phyloP scores from a whole-genome alignment of 176 grass and related monocot genomes.

The Panicum miliaceum region DNA sequence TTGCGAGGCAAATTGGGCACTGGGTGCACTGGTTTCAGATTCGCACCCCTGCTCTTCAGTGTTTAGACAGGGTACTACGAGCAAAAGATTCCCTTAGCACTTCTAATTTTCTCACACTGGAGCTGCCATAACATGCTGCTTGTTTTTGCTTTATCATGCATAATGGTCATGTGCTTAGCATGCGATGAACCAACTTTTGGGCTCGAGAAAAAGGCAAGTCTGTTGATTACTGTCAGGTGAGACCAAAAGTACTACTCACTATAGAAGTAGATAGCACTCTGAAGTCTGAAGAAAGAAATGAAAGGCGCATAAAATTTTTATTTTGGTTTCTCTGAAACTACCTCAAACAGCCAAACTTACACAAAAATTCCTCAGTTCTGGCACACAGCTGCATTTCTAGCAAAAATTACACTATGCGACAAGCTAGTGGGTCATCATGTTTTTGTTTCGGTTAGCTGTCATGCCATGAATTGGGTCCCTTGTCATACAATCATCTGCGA shows the following conservation, averaged over 20 bases:
- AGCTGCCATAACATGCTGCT: too few relatives aligned
- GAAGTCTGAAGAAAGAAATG: background rate
- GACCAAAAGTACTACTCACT: background rate
- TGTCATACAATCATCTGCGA: background rate
- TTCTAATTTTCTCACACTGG: too few relatives aligned
- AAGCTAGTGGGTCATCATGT: constrained; percentile 21
- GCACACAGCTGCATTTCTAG: background rate
- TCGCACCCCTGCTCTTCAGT: background rate
- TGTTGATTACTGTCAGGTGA: background rate
- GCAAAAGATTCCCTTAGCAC: too few relatives aligned
- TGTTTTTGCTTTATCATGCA: background rate
- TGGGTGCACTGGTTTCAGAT: background rate
- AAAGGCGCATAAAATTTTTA: background rate
- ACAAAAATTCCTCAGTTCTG: background rate
- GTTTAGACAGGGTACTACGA: too few relatives aligned
- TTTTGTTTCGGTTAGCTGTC: background rate
- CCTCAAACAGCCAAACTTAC: background rate
- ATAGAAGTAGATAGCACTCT: background rate
- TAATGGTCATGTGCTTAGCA: background rate
- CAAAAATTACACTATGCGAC: background rate
- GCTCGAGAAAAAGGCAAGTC: background rate
- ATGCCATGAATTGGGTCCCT: constrained; percentile 23
- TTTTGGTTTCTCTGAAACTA: background rate
- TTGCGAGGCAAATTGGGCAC: background rate
- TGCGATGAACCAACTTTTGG: background rate